phyloP scores from a whole-genome alignment of 2,329 filamentous ascomycete species.

The Calonectria naviculata region DNA sequence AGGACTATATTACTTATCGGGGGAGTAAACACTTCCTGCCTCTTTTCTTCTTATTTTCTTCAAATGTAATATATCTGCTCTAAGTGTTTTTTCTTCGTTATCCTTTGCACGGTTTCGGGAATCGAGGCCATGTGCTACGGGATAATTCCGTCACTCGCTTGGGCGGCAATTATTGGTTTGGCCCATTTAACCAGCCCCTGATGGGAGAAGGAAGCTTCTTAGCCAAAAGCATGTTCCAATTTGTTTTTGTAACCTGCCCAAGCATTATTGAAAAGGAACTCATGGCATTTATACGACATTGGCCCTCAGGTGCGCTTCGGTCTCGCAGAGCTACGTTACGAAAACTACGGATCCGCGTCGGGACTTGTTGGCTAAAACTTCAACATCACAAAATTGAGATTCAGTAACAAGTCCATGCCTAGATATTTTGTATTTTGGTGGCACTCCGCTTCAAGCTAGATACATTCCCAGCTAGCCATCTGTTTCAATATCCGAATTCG shows the following conservation, averaged over 20 bases:
- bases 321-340: neutral
- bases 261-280: neutral
- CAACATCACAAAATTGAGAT: neutral
- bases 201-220: too few species aligned
- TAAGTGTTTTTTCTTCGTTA: too few species aligned
- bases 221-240: too few species aligned
- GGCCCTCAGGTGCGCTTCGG: neutral
- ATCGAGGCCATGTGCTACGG: too few species aligned
- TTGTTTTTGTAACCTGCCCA: too few species aligned
- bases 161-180: neutral
- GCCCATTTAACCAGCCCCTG: too few species aligned
- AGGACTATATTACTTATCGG: too few species aligned
- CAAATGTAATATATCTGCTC: too few species aligned
- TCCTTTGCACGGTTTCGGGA: too few species aligned
- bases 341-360: neutral
- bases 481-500: conserved; percentile 31
- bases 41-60: too few species aligned
- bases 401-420: conserved; percentile 11
- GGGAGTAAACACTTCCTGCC: too few species aligned
- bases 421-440: conserved; percentile 33
- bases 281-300: neutral
- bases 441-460: conserved; percentile 39
- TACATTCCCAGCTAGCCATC: conserved; percentile 35
- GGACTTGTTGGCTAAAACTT: neutral
- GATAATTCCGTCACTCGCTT: too few species aligned